A percentile compares a stretch with the other conserved stretches of the same genome.
These are phyloP conservation scores for Allomyces javanicus DNA, from an alignment of 192 early-diverging fungal genomes.

Conservation along the genomic window DNA sequence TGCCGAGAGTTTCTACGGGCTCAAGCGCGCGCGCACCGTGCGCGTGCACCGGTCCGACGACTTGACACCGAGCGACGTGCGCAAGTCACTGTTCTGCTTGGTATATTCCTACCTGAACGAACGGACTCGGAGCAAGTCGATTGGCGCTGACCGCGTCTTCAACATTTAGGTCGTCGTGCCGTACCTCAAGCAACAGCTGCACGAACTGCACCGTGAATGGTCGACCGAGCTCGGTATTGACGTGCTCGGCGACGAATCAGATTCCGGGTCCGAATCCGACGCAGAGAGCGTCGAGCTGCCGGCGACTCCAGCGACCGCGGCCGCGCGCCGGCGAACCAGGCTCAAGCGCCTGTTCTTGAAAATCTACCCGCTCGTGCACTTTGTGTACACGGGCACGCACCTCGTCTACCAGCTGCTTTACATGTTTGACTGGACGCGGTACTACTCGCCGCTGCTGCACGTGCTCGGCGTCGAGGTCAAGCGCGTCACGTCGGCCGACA, in stretches of 20 bases:
- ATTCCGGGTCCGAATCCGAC: not conserved
- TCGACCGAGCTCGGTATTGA: not conserved
- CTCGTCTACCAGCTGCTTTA: constrained; percentile 56
- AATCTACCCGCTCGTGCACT: constrained; percentile 55
- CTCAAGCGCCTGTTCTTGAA: constrained; percentile 23
- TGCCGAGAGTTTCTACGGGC: constrained; percentile 84
- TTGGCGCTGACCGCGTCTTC: too few species aligned
- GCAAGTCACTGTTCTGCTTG: constrained; percentile 41
- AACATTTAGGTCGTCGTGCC: constrained; percentile 39
- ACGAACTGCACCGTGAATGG: constrained; percentile 20
- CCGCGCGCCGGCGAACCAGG: not conserved
- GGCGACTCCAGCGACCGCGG: constrained; percentile 9
- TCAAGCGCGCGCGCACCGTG: constrained; percentile 45
- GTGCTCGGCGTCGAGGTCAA: constrained; percentile 55
- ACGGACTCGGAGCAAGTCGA: too few species aligned
- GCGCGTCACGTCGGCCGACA: constrained; percentile 57
- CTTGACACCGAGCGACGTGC: constrained; percentile 28
- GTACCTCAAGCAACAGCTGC: constrained; percentile 50
- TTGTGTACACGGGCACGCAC: constrained; percentile 40
- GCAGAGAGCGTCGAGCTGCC: not conserved
- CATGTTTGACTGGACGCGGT: constrained; percentile 64
- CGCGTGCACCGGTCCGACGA: constrained; percentile 14
- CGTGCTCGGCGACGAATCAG: not conserved
- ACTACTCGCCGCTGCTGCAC: constrained; percentile 66
- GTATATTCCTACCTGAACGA: constrained; percentile 7